These are phyloP conservation scores for Polygonum maritimum DNA, from an alignment of 148 eudicot species.

Conservation along the genomic window DNA sequence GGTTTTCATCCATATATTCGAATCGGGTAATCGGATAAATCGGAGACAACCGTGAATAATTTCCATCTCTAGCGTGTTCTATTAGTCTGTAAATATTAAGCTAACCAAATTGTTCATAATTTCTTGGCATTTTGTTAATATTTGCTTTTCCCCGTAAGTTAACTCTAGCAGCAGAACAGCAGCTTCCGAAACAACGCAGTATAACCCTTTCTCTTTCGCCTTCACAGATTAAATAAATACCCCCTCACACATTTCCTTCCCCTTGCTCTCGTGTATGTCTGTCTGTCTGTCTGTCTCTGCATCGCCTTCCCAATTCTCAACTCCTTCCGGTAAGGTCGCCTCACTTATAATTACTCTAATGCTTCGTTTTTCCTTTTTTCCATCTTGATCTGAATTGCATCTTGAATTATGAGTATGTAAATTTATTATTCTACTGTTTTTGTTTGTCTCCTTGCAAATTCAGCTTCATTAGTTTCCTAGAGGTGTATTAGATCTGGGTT, in stretches of 20 bases:
- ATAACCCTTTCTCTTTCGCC: neutral
- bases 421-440: neutral
- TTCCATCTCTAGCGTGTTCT: neutral
- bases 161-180: neutral
- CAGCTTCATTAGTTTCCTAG: neutral
- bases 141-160: no score
- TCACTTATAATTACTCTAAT: neutral
- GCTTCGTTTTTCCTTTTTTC: neutral
- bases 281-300: neutral
- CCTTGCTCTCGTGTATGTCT: neutral
- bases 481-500: neutral
- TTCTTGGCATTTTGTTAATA: no score
- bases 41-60: no score
- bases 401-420: neutral
- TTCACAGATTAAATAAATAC: neutral
- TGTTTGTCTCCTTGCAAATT: neutral
- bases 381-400: slow-evolving; percentile 1
- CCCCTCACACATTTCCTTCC: neutral
- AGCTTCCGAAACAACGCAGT: neutral
- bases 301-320: neutral
- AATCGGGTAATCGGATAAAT: no score
- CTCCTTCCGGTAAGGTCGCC: slow-evolving; percentile 2
- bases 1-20: no score
- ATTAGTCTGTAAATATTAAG: no score
- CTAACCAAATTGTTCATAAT: no score